These are phyloP conservation scores for Prunus davidiana DNA, from an alignment of 306 rosid genomes.

Conservation along the genomic window DNA sequence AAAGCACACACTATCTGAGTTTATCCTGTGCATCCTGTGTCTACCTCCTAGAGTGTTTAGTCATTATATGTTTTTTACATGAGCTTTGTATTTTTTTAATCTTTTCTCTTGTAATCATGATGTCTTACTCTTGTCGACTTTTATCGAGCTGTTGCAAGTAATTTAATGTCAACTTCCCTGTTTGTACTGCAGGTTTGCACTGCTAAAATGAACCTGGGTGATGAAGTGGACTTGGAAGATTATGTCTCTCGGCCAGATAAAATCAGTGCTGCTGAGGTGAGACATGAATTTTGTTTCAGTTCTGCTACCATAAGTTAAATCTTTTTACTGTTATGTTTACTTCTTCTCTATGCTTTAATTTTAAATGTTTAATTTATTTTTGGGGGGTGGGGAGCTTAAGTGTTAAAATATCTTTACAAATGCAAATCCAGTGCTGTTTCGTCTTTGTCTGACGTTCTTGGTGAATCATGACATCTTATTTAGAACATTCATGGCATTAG, in stretches of 20 bases:
- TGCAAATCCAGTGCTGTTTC: no score
- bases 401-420: no score
- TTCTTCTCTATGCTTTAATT: background rate
- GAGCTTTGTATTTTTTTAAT: background rate
- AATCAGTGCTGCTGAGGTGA: slow-evolving; percentile 99
- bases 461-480: no score
- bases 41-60: background rate
- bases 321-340: background rate
- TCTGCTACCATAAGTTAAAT: background rate
- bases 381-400: no score
- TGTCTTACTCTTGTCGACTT: background rate
- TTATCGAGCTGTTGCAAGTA: slow-evolving; percentile 8
- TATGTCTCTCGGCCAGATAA: slow-evolving; percentile 99
- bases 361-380: background rate
- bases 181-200: slow-evolving; percentile 76
- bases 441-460: background rate
- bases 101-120: background rate
- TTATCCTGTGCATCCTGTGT: background rate
- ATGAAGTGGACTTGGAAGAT: slow-evolving; percentile 96
- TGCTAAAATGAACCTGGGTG: slow-evolving; percentile 94
- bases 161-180: background rate
- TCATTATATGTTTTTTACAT: background rate
- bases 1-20: background rate
- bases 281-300: slow-evolving; percentile 21
- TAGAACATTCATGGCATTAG: background rate